phyloP scores from a whole-genome alignment of 805 yeast genomes.

The Candida silvicultrix region DNA sequence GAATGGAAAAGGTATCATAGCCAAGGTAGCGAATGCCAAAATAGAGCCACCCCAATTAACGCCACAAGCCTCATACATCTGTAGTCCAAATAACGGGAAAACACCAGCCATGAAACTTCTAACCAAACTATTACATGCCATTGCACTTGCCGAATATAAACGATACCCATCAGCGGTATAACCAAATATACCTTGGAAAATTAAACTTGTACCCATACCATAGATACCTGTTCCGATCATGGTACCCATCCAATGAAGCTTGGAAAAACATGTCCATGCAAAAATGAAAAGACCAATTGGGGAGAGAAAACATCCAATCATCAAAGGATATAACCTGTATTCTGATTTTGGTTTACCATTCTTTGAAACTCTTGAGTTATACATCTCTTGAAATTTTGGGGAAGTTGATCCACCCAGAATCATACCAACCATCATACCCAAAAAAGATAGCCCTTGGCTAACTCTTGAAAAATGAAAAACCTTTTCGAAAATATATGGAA shows the following conservation, averaged over 20 bases:
- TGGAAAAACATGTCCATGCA: constrained; percentile 60
- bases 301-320: constrained; percentile 57
- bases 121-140: constrained; percentile 45
- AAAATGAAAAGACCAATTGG: constrained; percentile 69
- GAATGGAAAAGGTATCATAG: constrained; percentile 50
- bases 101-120: constrained; percentile 50
- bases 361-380: constrained; percentile 34
- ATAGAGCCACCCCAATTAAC: constrained; percentile 53
- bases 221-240: constrained; percentile 66
- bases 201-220: constrained; percentile 62
- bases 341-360: constrained; percentile 53
- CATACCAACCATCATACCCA: constrained; percentile 51
- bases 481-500: constrained; percentile 51
- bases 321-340: constrained; percentile 49
- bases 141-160: constrained; percentile 43
- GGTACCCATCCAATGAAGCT: constrained; percentile 71
- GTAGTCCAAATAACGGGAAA: constrained; percentile 52
- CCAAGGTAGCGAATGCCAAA: constrained; percentile 42
- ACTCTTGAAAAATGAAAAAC: constrained; percentile 47
- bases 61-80: constrained; percentile 49
- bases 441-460: constrained; percentile 57
- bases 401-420: constrained; percentile 38
- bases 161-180: constrained; percentile 63
- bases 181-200: constrained; percentile 60
- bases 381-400: constrained; percentile 35